A percentile compares a stretch with the other conserved stretches of the same genome.
These are phyloP conservation scores for Lignosus rhinocerotis DNA, from an alignment of 1,284 basidiomycete genomes.

Conservation along the genomic window DNA sequence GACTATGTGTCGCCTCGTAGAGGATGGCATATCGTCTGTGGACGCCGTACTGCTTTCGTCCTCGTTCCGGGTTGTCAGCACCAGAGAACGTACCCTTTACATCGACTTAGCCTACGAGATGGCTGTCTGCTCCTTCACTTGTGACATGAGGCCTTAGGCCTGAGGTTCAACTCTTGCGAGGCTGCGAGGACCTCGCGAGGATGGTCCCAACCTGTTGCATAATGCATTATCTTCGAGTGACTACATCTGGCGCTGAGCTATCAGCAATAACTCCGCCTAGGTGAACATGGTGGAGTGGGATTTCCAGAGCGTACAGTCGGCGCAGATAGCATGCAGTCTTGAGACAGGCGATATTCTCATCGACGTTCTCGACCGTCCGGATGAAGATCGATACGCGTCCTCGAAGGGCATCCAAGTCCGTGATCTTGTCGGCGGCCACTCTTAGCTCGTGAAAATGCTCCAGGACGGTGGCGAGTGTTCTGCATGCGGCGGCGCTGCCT, in stretches of 20 bases:
- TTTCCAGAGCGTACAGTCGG: slow-evolving; percentile 47
- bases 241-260: too few species aligned
- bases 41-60: slow-evolving; percentile 24
- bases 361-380: slow-evolving; percentile 17
- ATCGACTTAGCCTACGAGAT: slow-evolving; percentile 48
- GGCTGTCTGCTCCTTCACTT: slow-evolving; percentile 53
- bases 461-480: slow-evolving; percentile 29
- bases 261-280: slow-evolving; percentile 56
- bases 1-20: neutral
- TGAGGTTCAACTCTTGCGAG: slow-evolving; percentile 51
- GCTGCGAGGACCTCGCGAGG: slow-evolving; percentile 56
- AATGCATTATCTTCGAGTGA: neutral
- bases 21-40: neutral
- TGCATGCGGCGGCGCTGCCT: slow-evolving; percentile 25
- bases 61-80: slow-evolving; percentile 40
- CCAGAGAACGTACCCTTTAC: slow-evolving; percentile 49
- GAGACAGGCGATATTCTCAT: slow-evolving; percentile 36
- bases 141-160: slow-evolving; percentile 52
- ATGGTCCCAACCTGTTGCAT: slow-evolving; percentile 51
- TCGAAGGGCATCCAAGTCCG: slow-evolving; percentile 24
- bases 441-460: slow-evolving; percentile 20
- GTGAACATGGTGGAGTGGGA: slow-evolving; percentile 44
- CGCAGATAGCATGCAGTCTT: slow-evolving; percentile 51
- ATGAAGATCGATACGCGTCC: slow-evolving; percentile 32
- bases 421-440: slow-evolving; percentile 23